Evolutionary conservation across 1,284 basidiomycete species (phyloP), one percentile per base, ranked within the genome.

Genomic region (Ganoderma meredithae): DNA sequence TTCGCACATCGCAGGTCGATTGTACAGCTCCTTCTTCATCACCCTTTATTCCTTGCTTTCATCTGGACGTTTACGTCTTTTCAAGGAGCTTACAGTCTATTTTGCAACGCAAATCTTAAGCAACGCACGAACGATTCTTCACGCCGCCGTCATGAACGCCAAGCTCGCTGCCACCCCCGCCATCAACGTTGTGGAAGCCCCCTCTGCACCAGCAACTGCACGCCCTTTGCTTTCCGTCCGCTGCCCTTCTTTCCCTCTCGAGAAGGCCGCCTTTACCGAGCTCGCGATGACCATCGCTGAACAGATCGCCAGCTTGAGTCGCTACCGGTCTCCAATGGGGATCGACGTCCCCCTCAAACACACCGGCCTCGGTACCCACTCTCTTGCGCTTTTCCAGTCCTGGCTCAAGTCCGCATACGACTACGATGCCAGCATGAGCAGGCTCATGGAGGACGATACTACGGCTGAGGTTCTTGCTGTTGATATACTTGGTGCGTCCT

Each of bases 1-100:
- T 41, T 71, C 69, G 69, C 70, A 73, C 69, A 75, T 75, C 72
- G 74, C 74, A 70, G 74, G 74, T 73, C 74, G 74, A 75, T 75
- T 75, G 74, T 72, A 72, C 69, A 72, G 73, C 69, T 71, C 68
- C 69, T 69, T 65, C 64, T 71, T 66, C 52, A 36, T 52, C 22
- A 3, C 55, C 69, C 63, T 64, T 65, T 58, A 33, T 55, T 22
- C 13, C 31, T 33, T 22, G 17, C 40, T 56, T 64, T 67, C 67
- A 64, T 62, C 64, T 49, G n/a, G 47, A 49, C 17, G 47, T 43
- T 61, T 59, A 40, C 47, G 59, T 63, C 59, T 49, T 59, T 66
- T 9, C 56, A 62, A 70, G 71, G 71, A 72, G 71, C 71, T 70
- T 72, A 70, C 71, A 72, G 69, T 72, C 71, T 70, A 69, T 72